Percentiles rank a stretch among this genome's conserved stretches.
Evolutionary conservation across 1,284 basidiomycete species (phyloP).

Genomic region (Cutaneotrichosporon cyanovorans): DNA sequence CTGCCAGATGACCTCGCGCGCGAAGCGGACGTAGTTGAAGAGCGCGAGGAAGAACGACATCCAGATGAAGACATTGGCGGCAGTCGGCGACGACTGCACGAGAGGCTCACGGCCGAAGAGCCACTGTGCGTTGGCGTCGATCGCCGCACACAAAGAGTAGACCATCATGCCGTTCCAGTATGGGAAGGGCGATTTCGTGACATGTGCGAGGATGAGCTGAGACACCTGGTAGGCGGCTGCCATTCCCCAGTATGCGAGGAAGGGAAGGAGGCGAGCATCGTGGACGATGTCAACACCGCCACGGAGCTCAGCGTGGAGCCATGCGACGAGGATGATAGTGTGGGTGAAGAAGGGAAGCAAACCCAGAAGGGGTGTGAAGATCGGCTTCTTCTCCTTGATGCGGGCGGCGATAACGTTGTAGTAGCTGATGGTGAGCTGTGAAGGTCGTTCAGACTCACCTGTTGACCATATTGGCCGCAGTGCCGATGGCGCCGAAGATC

Average conservation of each 20-base stretch:
- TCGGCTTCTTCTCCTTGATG: slow-evolving; percentile 47
- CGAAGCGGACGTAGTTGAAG: slow-evolving; percentile 69
- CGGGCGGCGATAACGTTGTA: slow-evolving; percentile 61
- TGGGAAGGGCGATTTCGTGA: slow-evolving; percentile 77
- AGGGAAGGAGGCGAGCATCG: slow-evolving; percentile 67
- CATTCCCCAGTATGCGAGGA: slow-evolving; percentile 83
- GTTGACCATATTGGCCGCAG: slow-evolving; percentile 72
- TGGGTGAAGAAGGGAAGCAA: slow-evolving; percentile 74
- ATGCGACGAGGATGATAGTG: slow-evolving; percentile 62
- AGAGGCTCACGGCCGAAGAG: slow-evolving; percentile 50
- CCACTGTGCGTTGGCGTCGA: slow-evolving; percentile 70
- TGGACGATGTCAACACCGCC: slow-evolving; percentile 49
- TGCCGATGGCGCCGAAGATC: slow-evolving; percentile 65
- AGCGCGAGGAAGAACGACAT: slow-evolving; percentile 55
- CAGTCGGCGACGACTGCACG: slow-evolving; percentile 47
- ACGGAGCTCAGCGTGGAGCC: slow-evolving; percentile 61
- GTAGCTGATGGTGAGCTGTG: slow-evolving; percentile 45
- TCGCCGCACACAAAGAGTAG: slow-evolving; percentile 65
- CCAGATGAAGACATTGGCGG: slow-evolving; percentile 58
- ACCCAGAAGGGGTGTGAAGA: slow-evolving; percentile 58
- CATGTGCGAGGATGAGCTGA: slow-evolving; percentile 85
- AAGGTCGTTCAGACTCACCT: slow-evolving; percentile 42
- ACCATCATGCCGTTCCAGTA: slow-evolving; percentile 81
- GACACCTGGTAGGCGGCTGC: slow-evolving; percentile 63
- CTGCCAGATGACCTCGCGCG: slow-evolving; percentile 69